Evolutionary conservation across 2,329 filamentous ascomycete species (phyloP), one percentile per base, ranked within the genome.

Genomic region (Colletotrichum karsti): DNA sequence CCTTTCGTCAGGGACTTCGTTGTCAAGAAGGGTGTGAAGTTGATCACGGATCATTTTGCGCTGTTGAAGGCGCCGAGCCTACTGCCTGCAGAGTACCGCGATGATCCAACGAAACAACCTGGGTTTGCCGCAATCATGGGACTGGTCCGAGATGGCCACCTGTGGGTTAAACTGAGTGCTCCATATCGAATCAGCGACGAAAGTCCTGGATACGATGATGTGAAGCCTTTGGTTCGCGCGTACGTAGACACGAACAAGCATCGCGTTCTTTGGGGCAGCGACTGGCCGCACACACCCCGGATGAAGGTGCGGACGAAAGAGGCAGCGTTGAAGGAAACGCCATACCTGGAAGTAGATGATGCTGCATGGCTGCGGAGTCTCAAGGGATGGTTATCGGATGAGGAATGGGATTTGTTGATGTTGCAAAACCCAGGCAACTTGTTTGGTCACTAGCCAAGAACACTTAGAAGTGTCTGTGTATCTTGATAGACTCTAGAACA

Each of bases 11-110:
- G 71, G 37, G 28, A 66, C 3, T 71, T 73, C 6, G 69, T 77
- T 28, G 57, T 70, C 0, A 60, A 69, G 2, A 55, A 61, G 2
- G 72, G 73, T 2, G 70, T 77, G n/a, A 54, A 51, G 3, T 42
- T 80, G 2, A 73, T 81, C 0, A 81, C 78, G 1, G 79, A 81
- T 48, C 79, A 81, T 56, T 79, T 80, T 57, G 78, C 74, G 0
- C 70, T 81, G 13, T 58, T 81, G 0, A 80, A 81, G 55, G 77
- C 71, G 2, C 53, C 69, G 0, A 80, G 77, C 41, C 79, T 80
- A 73, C 70, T 79, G 3, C 57, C 74, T 0, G 54, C 42, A 5
- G 64, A 74, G 12, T 72, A 69, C 28, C 59, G 54, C 3, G 46
- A 69, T 3, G 72, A 78, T 42, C 63, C 76, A 3, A 73, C 72